Percentiles rank a stretch among this genome's conserved stretches.
Conservation (phyloP, 192 early-diverging fungal species). For the Haplosporangium gracile region DNA sequence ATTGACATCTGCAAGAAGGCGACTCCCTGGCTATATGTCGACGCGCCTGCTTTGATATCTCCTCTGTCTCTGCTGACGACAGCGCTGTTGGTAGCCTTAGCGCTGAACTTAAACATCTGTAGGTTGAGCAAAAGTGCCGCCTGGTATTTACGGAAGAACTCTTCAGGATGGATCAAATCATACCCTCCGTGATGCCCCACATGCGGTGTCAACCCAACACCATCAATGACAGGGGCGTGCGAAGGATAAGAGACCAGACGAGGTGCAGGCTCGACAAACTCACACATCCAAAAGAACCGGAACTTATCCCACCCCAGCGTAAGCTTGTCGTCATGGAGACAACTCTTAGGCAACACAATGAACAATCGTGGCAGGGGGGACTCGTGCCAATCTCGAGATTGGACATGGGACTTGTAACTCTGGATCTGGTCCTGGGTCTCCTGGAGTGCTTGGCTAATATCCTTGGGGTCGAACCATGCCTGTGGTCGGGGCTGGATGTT, state of each 20-base stretch:
- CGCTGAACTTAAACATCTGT: neutral
- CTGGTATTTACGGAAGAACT: neutral
- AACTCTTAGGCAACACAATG: neutral
- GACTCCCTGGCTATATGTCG: neutral
- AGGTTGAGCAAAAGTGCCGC: neutral
- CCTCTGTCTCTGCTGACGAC: neutral
- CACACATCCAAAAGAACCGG: conserved; percentile 7
- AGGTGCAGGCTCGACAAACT: neutral
- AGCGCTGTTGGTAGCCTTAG: neutral
- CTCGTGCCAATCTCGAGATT: neutral
- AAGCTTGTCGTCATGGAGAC: neutral
- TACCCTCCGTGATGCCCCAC: neutral
- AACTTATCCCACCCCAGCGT: neutral
- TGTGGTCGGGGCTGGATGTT: neutral
- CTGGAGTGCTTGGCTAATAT: neutral
- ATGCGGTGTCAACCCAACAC: neutral
- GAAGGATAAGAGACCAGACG: neutral
- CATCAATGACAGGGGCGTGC: neutral
- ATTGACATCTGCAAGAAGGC: neutral
- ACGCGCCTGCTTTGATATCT: neutral
- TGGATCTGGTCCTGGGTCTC: neutral
- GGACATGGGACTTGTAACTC: neutral
- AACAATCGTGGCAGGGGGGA: neutral
- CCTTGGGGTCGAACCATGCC: neutral
- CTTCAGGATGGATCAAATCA: neutral